phyloP scores from a whole-genome alignment of 768 basidiomycete species.

The Russula compacta region DNA sequence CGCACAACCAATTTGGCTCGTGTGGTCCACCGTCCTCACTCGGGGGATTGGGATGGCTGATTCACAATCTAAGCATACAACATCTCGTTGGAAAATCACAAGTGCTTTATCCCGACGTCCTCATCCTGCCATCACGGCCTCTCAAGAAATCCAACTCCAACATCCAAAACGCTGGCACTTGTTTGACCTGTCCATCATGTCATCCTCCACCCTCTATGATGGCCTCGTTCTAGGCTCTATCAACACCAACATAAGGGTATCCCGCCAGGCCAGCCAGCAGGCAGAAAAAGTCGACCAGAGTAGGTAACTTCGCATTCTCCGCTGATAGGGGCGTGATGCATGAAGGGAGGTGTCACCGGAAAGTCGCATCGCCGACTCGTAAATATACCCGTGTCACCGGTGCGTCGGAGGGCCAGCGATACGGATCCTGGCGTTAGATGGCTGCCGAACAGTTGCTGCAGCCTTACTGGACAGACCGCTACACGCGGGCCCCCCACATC shows the following conservation, averaged over 20 bases:
- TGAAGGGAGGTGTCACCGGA: not conserved
- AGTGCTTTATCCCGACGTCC: not conserved
- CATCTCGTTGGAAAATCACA: not conserved
- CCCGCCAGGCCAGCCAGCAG: not conserved
- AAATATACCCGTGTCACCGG: not conserved
- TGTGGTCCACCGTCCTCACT: too few relatives aligned
- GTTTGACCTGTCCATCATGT: not conserved
- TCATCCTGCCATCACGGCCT: not conserved
- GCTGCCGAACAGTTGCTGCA: not conserved
- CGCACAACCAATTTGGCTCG: too few relatives aligned
- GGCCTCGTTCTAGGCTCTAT: not conserved
- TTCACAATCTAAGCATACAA: not conserved
- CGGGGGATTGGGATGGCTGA: not conserved
- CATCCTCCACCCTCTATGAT: not conserved
- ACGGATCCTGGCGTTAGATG: not conserved
- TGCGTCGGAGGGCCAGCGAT: not conserved
- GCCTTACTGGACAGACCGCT: not conserved
- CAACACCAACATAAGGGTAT: not conserved
- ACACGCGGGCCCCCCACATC: conserved; percentile 6
- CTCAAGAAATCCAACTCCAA: not conserved
- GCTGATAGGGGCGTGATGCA: conserved; percentile 8
- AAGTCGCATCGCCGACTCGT: conserved; percentile 1
- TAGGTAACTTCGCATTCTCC: not conserved
- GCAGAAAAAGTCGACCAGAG: not conserved
- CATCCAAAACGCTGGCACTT: too few relatives aligned